These are phyloP conservation scores for Phytopythium delawarense DNA, from an alignment of 352 stramenopile genomes.

Conservation along the genomic window DNA sequence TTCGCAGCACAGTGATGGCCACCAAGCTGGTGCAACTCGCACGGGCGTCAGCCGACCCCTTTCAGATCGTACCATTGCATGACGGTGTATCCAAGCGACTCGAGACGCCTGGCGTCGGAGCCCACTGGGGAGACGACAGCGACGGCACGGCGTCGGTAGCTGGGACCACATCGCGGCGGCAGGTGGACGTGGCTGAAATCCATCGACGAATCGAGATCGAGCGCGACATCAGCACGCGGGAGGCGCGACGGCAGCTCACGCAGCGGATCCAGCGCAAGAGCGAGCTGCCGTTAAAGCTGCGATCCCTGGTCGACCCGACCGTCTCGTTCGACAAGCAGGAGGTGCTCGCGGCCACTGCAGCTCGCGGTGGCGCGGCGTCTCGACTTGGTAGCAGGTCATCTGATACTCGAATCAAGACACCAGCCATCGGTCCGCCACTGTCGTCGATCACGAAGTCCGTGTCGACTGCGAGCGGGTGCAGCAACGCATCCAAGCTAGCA, in stretches of 20 bases:
- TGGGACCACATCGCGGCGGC: constrained; percentile 12
- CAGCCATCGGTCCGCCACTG: background rate
- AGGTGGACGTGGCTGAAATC: constrained; percentile 31
- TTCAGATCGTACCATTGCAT: constrained; percentile 11
- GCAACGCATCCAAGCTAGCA: background rate
- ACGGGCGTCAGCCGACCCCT: constrained; percentile 4
- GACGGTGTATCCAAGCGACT: background rate
- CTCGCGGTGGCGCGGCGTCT: constrained; percentile 7
- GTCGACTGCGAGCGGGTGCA: background rate
- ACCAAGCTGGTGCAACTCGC: constrained; percentile 32
- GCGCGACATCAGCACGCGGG: constrained; percentile 37
- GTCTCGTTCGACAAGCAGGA: constrained; percentile 52
- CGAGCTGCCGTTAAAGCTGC: constrained; percentile 38
- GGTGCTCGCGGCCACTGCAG: constrained; percentile 8
- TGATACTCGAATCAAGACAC: constrained; percentile 12
- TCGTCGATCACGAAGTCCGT: constrained; percentile 10
- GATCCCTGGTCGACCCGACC: constrained; percentile 41
- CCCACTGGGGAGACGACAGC: background rate
- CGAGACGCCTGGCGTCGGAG: background rate
- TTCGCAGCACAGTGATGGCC: constrained; percentile 18
- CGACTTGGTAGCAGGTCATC: constrained; percentile 9
- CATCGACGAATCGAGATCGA: constrained; percentile 39
- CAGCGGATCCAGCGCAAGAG: constrained; percentile 33
- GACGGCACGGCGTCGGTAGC: constrained; percentile 9
- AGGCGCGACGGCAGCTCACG: constrained; percentile 26